Conservation (phyloP, 2,329 filamentous ascomycete species). For the Phoma herbarum region DNA sequence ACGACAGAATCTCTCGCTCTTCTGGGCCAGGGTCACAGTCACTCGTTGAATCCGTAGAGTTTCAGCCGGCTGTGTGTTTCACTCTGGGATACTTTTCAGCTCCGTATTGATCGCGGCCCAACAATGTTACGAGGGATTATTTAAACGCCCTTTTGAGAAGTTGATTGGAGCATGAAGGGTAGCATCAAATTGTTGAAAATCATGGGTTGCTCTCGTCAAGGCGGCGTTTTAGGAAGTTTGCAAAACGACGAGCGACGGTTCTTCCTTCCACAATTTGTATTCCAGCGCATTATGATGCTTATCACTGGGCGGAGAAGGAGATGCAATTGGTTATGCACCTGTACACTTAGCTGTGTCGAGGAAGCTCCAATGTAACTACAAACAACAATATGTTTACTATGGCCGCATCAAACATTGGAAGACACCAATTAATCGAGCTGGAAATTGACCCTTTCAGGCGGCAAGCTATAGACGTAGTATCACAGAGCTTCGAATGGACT, state of each 20-base stretch:
- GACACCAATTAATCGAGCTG: background rate
- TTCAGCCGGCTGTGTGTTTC: background rate
- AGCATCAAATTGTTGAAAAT: slow-evolving; percentile 14
- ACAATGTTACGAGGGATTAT: background rate
- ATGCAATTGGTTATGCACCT: background rate
- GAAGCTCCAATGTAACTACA: background rate
- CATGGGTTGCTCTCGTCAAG: slow-evolving; percentile 2
- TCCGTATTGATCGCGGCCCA: background rate
- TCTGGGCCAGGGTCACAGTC: background rate
- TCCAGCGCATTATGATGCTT: background rate
- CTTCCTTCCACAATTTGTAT: slow-evolving; percentile 3
- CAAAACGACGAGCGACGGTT: background rate
- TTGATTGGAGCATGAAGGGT: background rate
- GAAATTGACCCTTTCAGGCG: background rate
- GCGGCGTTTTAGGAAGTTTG: slow-evolving; percentile 1
- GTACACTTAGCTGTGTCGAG: slow-evolving; percentile 1
- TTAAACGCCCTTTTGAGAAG: background rate
- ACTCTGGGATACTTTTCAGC: background rate
- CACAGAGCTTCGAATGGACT: background rate
- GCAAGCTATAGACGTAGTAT: background rate
- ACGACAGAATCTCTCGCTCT: slow-evolving; percentile 4
- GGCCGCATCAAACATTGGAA: background rate
- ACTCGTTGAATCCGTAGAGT: background rate
- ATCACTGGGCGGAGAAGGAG: background rate
- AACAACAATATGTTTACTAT: background rate